Base-by-base conservation (phyloP, 2,329 filamentous ascomycete genomes). In the Fusarium anguioides region DNA sequence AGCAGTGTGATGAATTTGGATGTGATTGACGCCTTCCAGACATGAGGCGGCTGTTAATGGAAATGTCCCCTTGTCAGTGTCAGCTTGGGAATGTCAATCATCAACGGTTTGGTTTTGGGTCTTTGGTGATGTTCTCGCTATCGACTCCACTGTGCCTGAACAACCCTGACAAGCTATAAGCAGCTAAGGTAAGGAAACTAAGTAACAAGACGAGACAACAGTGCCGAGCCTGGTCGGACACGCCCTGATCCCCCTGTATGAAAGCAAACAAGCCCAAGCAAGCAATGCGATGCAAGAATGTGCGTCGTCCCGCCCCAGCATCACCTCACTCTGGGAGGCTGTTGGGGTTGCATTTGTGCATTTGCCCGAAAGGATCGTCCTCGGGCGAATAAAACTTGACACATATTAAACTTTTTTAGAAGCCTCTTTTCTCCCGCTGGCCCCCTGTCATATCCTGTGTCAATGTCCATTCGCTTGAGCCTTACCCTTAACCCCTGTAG, bases 401-500 rank as follows among this genome's bases (percentile, higher is more conserved):
- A 26, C 35, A 31, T 35, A 15, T 40, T 55, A 40, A 55, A 40
- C 45, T 27, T 51, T 40, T 40, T 44, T 31, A n/a, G 18, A 55
- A 58, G 39, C 31, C 51, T 44, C 42, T 39, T 29, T 27, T 37
- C 21, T 41, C 37, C n/a, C 41, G 26, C 27, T 10, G n/a, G n/a
- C n/a, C 37, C 37, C 53, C 37, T 57, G 47, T 42, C 37, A 26
- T 20, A 33, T 8, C n/a, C 31, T 18, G 39, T 49, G 33, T 41
- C 46, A 27, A n/a, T 27, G 47, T 26, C 45, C 23, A 64, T 27
- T 53, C 48, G 46, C 61, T 45, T 50, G 45, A 31, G 45, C 24
- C 42, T 27, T 67, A 31, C 36, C 29, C 39, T 36, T 64, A 36
- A 56, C 60, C 69, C 69, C 68, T 72, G 69, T 52, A 46, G 35